Conservation (phyloP, 768 basidiomycete genomes). For the Leccinellum luteum region DNA sequence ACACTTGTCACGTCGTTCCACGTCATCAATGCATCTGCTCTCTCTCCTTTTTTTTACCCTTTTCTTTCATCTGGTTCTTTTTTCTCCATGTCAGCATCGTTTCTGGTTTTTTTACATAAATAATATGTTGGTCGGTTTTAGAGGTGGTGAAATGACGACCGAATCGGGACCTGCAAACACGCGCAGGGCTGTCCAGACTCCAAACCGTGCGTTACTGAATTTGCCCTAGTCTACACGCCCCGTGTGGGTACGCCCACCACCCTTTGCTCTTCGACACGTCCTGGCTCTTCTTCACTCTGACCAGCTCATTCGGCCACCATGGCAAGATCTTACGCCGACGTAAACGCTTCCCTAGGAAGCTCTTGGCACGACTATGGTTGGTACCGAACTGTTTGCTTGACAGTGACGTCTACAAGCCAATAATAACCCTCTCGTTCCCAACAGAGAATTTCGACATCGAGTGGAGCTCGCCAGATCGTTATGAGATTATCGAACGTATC, state of each 20-base stretch:
- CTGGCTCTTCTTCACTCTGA: slow-evolving; percentile 18
- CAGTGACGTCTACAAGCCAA: background rate
- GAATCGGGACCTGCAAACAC: slow-evolving; percentile 9
- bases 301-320: slow-evolving; percentile 27
- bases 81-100: slow-evolving; percentile 19
- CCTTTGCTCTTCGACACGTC: slow-evolving; percentile 15
- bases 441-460: slow-evolving; percentile 57
- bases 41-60: background rate
- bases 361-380: slow-evolving; percentile 65
- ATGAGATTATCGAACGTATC: slow-evolving; percentile 61
- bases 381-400: slow-evolving; percentile 9
- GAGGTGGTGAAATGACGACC: background rate
- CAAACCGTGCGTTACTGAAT: slow-evolving; percentile 2
- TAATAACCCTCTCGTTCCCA: background rate
- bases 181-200: too few relatives aligned
- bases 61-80: background rate
- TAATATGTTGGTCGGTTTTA: background rate
- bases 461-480: slow-evolving; percentile 66
- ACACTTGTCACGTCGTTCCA: slow-evolving; percentile 26
- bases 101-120: background rate
- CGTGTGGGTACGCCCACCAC: slow-evolving; percentile 15
- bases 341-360: slow-evolving; percentile 54
- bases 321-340: slow-evolving; percentile 54
- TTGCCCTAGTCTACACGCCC: slow-evolving; percentile 29
- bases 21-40: slow-evolving; percentile 23